Evolutionary conservation across 305 asterid genomes (phyloP).

Genomic region (Plantago lanceolata): DNA sequence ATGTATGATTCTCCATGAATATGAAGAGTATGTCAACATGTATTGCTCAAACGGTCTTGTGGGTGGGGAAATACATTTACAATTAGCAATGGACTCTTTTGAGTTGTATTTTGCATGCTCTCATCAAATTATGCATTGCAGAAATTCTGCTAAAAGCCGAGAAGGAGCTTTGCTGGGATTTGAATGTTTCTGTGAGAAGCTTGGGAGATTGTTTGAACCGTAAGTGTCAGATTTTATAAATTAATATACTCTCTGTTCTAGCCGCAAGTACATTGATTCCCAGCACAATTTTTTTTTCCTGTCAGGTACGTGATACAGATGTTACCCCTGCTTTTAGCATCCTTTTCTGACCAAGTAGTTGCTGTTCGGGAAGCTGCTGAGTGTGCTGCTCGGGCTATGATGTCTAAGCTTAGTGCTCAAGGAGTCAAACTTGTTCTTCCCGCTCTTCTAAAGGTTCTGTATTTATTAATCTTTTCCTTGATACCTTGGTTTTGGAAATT

Average conservation of each 20-base stretch:
- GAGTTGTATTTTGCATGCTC: not conserved
- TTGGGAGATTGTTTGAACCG: constrained; percentile 99
- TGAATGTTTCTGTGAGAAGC: constrained; percentile 94
- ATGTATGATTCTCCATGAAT: not conserved
- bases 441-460: constrained; percentile 79
- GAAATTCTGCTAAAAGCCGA: constrained; percentile 88
- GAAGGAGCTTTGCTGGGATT: constrained; percentile 97
- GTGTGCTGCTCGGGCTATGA: constrained; percentile 99
- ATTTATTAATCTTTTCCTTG: constrained; percentile 11
- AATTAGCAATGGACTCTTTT: constrained; percentile 2
- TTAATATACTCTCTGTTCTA: constrained; percentile 22
- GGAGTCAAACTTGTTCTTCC: constrained; percentile 99
- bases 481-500: constrained; percentile 20
- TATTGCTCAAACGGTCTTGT: not conserved
- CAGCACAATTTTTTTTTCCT: constrained; percentile 13
- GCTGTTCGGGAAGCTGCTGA: constrained; percentile 99
- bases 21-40: not conserved
- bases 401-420: constrained; percentile 94
- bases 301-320: constrained; percentile 87
- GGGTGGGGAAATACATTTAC: not conserved
- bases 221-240: constrained; percentile 34
- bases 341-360: constrained; percentile 95
- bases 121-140: constrained; percentile 33
- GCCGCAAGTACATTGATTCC: constrained; percentile 12
- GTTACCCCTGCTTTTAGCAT: constrained; percentile 85